Base-by-base conservation (phyloP, 345 rosid genomes). In the Barbarea vulgaris region DNA sequence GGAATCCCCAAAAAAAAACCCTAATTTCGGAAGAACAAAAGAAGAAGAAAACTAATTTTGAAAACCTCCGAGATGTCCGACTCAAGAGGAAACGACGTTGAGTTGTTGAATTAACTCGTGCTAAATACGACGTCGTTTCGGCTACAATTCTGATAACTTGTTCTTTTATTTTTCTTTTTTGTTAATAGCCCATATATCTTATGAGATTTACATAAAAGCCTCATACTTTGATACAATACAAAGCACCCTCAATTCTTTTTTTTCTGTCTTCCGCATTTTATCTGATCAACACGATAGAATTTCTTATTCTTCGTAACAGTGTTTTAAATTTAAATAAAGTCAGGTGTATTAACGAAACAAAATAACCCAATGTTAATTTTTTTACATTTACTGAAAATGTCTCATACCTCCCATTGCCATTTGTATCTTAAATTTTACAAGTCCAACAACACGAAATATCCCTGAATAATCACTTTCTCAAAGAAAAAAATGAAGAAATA, bases 1-100 rank as follows among this genome's bases (percentile, higher is more conserved):
- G 48, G 42, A 47, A 66, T 57, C 58, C 33, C 71, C 25, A 42
- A 57, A 34, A 34, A 42, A 57, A 34, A 74, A 3, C 78, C 78
- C 78, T 74, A 74, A 56, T 24, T 74, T 47, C 33, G 25, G 46
- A 52, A 47, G 67, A 57, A 27, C 41, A 44, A 17, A 11, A 17
- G 41, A 47, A 10, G 31, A 72, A 37, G 61, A 51, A 48, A 27
- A 17, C 12, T 72, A 27, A 51, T 15, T 17, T 59, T 71, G 57
- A 33, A 25, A 25, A 31, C 10, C 31, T 18, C 39, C 13, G 25
- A 37, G 44, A 56, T 9, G n/a, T 54, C 62, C 37, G n/a, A 61
- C 8, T n/a, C 41, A 27, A 51, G 53, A 51, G 5, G 52, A 61
- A 27, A 18, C 74, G 73, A 69, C 39, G 27, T 14, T n/a, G 17